A percentile compares a stretch with the other conserved stretches of the same genome.
These are phyloP conservation scores for Dryas octopetala DNA, from an alignment of 306 rosid genomes.

Conservation along the genomic window DNA sequence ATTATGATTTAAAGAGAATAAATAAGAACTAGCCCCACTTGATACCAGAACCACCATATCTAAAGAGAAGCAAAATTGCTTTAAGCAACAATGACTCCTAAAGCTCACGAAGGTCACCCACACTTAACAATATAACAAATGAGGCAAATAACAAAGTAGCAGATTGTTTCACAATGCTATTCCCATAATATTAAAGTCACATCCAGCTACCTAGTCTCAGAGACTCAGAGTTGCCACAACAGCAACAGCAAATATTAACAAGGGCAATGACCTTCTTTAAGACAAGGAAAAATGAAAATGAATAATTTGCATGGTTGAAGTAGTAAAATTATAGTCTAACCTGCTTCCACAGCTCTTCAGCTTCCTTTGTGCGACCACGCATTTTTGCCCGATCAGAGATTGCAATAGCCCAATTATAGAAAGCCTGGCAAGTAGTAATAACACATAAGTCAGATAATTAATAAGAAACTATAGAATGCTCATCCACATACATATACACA, in stretches of 20 bases:
- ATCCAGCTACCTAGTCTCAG: neutral
- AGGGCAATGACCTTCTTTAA: conserved; percentile 2
- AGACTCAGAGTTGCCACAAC: neutral
- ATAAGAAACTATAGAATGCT: neutral
- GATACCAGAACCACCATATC: neutral
- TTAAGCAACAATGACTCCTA: neutral
- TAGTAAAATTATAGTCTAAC: conserved; percentile 38
- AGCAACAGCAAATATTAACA: neutral
- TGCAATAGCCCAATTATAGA: conserved; percentile 99
- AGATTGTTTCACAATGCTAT: neutral
- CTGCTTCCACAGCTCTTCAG: conserved; percentile 99
- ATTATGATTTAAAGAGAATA: neutral
- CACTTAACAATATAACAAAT: neutral
- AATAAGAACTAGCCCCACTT: neutral
- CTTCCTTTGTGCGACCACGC: conserved; percentile 99
- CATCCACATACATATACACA: neutral
- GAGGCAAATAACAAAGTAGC: neutral
- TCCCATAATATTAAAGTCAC: neutral
- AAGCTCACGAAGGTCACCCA: conserved; percentile 13
- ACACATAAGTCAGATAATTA: neutral
- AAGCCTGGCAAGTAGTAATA: conserved; percentile 55
- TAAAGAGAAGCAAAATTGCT: neutral
- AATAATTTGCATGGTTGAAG: conserved; percentile 26
- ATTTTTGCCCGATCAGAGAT: conserved; percentile 98
- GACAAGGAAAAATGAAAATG: neutral